Conservation (phyloP, 495 filamentous ascomycete species). For the Friedmanniomyces simplex region DNA sequence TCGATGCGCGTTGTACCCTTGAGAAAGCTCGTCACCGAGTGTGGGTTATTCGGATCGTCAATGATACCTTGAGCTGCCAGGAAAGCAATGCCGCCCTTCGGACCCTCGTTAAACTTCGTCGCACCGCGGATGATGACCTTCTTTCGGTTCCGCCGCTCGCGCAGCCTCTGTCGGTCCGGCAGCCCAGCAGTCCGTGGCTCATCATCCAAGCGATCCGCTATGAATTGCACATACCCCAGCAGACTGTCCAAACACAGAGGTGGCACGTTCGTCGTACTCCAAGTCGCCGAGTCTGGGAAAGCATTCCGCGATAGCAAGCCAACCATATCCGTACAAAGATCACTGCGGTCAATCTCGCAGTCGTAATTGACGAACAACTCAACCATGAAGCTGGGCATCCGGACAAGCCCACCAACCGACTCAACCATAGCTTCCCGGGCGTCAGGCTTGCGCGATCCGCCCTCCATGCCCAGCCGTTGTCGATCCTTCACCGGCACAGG, state of each 20-base stretch:
- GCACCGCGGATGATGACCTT: constrained; percentile 80
- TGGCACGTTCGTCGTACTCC: constrained; percentile 98
- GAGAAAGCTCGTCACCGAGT: constrained; percentile 67
- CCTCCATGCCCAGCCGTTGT: constrained; percentile 87
- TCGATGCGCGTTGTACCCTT: constrained; percentile 77
- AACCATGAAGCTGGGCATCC: constrained; percentile 87
- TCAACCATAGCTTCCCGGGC: constrained; percentile 98
- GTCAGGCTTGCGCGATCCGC: constrained; percentile 82
- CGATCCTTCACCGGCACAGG: constrained; percentile 90
- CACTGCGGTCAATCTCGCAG: constrained; percentile 83
- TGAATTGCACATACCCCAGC: constrained; percentile 79
- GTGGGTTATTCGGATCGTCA: constrained; percentile 57
- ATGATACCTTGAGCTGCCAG: constrained; percentile 78
- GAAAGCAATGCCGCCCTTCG: constrained; percentile 80
- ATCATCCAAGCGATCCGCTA: constrained; percentile 76
- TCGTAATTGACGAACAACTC: constrained; percentile 98
- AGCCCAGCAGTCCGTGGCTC: constrained; percentile 53
- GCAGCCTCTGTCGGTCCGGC: constrained; percentile 52
- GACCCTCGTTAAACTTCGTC: constrained; percentile 88
- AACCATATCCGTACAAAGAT: constrained; percentile 91
- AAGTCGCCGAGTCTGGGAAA: constrained; percentile 93
- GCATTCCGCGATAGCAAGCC: constrained; percentile 87
- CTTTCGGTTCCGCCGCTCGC: constrained; percentile 64
- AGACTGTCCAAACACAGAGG: constrained; percentile 89
- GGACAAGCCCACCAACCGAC: constrained; percentile 77